Base-by-base conservation (phyloP, 1,284 basidiomycete species). In the Leccinum griseonigrum region DNA sequence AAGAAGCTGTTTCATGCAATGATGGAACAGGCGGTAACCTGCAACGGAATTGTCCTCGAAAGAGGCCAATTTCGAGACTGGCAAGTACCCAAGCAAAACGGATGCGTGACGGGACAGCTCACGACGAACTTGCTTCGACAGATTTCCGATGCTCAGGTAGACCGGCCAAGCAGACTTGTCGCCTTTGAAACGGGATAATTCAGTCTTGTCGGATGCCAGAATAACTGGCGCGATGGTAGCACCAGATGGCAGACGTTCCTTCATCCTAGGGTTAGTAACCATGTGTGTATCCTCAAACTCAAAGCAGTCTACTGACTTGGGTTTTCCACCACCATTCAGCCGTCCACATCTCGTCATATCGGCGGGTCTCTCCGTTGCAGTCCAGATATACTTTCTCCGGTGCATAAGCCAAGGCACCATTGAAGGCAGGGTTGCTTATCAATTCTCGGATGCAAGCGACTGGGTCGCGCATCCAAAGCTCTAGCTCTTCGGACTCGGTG, bases 241-340 rank as follows among this genome's bases (percentile, higher is more conserved):
- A 4, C 43, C 43, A 18, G 43, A 48, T 18, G 43, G 43, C 0
- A 48, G 18, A 18, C 9, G 18, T 10, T 22, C 22, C 22, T 22
- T 22, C 22, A 22, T 22, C 22, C 22, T 22, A 22, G 22, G 18
- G n/a, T 48, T 48, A 48, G 43, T 22, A 9, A 48, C 43, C n/a
- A n/a, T n/a, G n/a, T n/a, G n/a, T n/a, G n/a, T 48, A 48, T 48
- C 10, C 43, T 18, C 43, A 4, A 48, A 48, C 43, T 48, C 8
- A 7, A 43, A 43, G 16, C 9, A 1, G 18, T 48, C 7, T n/a
- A 22, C 18, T 22, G n/a, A 59, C 52, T 14, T 59, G 58, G 3
- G 13, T 59, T 9, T 55, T 26, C 58, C 52, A 59, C 53, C 58
- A 59, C 52, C 58, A 59, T 2, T 59, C 52, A 2, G 3, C 52